phyloP scores from a whole-genome alignment of 2,329 filamentous ascomycete species.

The Neoascochyta sp. region DNA sequence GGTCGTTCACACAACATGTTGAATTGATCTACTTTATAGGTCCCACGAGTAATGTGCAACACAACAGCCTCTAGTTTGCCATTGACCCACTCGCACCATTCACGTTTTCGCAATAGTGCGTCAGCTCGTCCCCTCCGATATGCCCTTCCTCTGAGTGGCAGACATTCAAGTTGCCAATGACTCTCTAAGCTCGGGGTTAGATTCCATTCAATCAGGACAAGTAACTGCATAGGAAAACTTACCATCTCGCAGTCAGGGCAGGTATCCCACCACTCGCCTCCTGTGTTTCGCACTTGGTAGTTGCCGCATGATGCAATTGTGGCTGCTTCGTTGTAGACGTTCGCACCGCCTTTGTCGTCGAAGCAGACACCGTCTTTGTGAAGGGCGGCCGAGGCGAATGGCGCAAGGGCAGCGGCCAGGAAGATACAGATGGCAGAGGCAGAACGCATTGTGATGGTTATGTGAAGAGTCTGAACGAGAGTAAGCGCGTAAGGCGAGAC shows the following conservation, averaged over 20 bases:
- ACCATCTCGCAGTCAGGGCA: conserved; percentile 30
- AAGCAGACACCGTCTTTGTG: conserved; percentile 21
- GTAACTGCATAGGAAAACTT: conserved; percentile 1
- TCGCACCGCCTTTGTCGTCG: conserved; percentile 12
- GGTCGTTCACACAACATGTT: too few relatives aligned
- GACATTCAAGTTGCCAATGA: conserved; percentile 16
- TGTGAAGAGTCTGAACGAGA: conserved; percentile 2
- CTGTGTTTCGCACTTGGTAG: conserved; percentile 26
- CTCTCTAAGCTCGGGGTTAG: conserved; percentile 5
- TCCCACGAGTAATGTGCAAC: background rate
- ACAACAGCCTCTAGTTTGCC: conserved; percentile 7
- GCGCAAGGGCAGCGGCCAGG: conserved; percentile 8
- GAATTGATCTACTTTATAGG: too few relatives aligned
- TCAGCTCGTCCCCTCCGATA: conserved; percentile 29
- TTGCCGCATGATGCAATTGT: conserved; percentile 18
- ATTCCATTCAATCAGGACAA: background rate
- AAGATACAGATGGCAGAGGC: conserved; percentile 11
- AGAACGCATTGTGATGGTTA: conserved; percentile 16
- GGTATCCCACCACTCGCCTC: conserved; percentile 21
- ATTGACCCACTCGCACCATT: conserved; percentile 15
- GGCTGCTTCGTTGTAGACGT: conserved; percentile 21
- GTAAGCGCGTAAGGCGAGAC: conserved; percentile 2
- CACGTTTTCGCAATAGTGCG: conserved; percentile 22
- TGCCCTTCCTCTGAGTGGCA: conserved; percentile 22
- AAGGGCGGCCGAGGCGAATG: conserved; percentile 17